These are phyloP conservation scores for Auricularia auricula-judae DNA, from an alignment of 768 basidiomycete species.

Conservation along the genomic window DNA sequence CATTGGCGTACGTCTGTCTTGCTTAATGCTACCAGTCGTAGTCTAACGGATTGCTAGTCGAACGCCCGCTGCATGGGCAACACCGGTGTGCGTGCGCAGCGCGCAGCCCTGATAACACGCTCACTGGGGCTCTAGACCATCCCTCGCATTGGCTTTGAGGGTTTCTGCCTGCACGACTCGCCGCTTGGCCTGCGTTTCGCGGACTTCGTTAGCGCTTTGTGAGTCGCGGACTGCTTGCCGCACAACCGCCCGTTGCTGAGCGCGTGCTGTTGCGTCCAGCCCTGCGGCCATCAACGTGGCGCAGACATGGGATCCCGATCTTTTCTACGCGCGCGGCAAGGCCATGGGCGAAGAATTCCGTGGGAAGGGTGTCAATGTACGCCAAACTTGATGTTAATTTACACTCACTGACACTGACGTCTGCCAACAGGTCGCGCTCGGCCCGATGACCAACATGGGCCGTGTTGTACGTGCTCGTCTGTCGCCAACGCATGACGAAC, in stretches of 20 bases:
- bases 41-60: slow-evolving; percentile 16
- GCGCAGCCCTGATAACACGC: not conserved
- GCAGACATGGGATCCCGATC: slow-evolving; percentile 67
- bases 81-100: slow-evolving; percentile 22
- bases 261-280: slow-evolving; percentile 4
- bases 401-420: not conserved
- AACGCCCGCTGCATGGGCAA: slow-evolving; percentile 61
- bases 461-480: slow-evolving; percentile 35
- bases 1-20: slow-evolving; percentile 44
- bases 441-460: slow-evolving; percentile 83
- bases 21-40: not conserved
- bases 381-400: slow-evolving; percentile 24
- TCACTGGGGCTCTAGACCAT: slow-evolving; percentile 6
- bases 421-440: slow-evolving; percentile 10
- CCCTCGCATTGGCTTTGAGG: slow-evolving; percentile 3
- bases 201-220: slow-evolving; percentile 62
- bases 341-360: slow-evolving; percentile 77
- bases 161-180: slow-evolving; percentile 37
- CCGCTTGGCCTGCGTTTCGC: slow-evolving; percentile 70
- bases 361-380: slow-evolving; percentile 76
- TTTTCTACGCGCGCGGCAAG: slow-evolving; percentile 66
- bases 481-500: slow-evolving; percentile 5
- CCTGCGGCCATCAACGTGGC: slow-evolving; percentile 80
- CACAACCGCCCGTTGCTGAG: too few species aligned
- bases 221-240: too few species aligned